Evolutionary conservation across 257 asterid genomes (phyloP).

Genomic region (Plantago major): DNA sequence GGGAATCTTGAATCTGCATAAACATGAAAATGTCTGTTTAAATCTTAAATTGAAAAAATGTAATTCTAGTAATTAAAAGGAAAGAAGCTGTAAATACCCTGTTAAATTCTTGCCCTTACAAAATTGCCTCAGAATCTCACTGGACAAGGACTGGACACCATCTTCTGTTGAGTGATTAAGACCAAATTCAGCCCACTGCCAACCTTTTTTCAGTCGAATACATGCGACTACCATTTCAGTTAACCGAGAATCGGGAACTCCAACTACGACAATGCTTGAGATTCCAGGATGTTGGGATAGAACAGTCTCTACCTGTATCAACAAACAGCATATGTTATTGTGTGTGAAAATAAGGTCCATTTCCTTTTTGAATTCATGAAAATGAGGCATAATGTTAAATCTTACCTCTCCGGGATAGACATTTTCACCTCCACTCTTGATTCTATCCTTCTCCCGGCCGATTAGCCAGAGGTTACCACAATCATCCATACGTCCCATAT

Average conservation of each 20-base stretch:
- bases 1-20: conserved; percentile 76
- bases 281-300: conserved; percentile 71
- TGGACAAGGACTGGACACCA: conserved; percentile 34
- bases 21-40: conserved; percentile 2
- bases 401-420: conserved; percentile 83
- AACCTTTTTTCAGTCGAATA: conserved; percentile 45
- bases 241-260: conserved; percentile 68
- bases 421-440: conserved; percentile 94
- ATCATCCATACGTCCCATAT: conserved; percentile 62
- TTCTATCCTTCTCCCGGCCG: conserved; percentile 74
- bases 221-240: conserved; percentile 74
- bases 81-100: conserved; percentile 37
- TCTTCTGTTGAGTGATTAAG: conserved; percentile 22
- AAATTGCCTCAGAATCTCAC: conserved; percentile 52
- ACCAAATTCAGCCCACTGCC: conserved; percentile 64
- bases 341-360: no score
- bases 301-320: conserved; percentile 66
- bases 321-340: neutral
- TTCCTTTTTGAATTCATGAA: neutral
- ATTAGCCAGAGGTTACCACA: conserved; percentile 82
- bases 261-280: conserved; percentile 46
- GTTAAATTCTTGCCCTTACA: conserved; percentile 58
- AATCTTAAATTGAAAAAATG: neutral
- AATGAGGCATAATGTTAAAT: neutral
- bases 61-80: neutral